Evolutionary conservation across 441 rosid genomes (phyloP), one percentile per base, ranked within the genome.

Genomic region (Adansonia madagascariensis): DNA sequence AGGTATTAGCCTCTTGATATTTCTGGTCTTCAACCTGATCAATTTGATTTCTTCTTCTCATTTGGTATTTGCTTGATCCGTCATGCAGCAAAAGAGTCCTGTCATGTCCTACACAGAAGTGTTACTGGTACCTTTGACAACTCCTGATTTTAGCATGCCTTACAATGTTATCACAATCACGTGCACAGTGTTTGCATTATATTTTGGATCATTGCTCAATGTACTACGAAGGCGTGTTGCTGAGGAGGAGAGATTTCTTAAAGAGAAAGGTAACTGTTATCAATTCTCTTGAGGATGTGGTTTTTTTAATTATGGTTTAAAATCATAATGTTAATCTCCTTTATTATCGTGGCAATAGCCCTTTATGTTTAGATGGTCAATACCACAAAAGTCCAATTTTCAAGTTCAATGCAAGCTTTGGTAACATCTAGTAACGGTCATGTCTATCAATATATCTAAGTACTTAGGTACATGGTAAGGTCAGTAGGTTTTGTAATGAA

Each of bases 131-230:
- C 98, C 98, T 67, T 83, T 96, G 84, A 93, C 97, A 77, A 94
- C 99, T 27, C 98, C 99, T 81, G 98, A 96, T 85, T 96, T 94
- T 79, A 96, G 98, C 89, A 96, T 93, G 99, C 98, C 98, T 60
- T 96, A 96, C 87, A 96, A 96, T 63, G 98, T 96, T 78, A 93
- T 94, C 80, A 94, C 99, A 39, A 91, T 96, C 80, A 94, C 98
- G 1, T 96, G 99, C 88, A 94, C 98, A 0, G 89, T 94, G 18
- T 94, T 91, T 80, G 98, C 98, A 18, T 85, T 96, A 64, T 96
- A 91, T 80, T 91, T 96, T 71, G 98, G 98, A 70, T 92, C 99
- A 44, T 74, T 96, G 84, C 92, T 96, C 73, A 96, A 94, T 72
- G 97, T 86, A 77, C 89, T 96, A 56, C 82, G 96, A 53, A 86